Evolutionary conservation across 352 stramenopile species (phyloP), one percentile per base, ranked within the genome.

Genomic region (Globisporangium emineosum): DNA sequence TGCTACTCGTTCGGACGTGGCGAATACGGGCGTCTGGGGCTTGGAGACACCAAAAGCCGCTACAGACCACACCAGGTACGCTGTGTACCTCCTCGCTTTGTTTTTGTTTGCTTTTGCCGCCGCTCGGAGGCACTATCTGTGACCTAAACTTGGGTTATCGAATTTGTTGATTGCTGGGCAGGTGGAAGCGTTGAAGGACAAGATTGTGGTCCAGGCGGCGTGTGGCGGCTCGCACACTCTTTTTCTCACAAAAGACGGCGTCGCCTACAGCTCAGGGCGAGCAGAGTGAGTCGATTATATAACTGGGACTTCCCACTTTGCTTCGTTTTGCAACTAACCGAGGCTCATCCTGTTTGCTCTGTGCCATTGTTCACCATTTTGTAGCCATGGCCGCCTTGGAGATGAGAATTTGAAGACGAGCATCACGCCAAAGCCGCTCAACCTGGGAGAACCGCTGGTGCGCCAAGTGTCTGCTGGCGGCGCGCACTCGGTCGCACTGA

Each of bases 141-240:
- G 23, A 17, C 2, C 40, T 21, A 23, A 47, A 8, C 7, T 21
- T 7, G 2, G 21, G 17, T 25, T 52, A 17, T 52, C 45, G 17
- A 29, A 29, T 29, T 63, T 33, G 8, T 13, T 63, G 25, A 56
- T 47, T 30, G 56, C 19, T 29, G 54, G 32, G 6, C n/a, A 88
- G 77, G 77, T 90, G 17, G 76, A 91, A 51, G 80, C 83, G 13
- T 32, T 94, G 27, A 75, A 86, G 66, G 77, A 65, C 19, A 75
- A 91, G 61, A 68, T 56, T 1, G 72, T 94, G 30, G 84, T 92
- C 50, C 83, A 94, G 55, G 86, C 81, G 33, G 82, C 86, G 12
- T 91, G 81, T n/a, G 86, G 86, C 54, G 79, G 79, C 12, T 88
- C 79, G 63, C 90, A 97, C 81, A 96, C 89, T 42, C 70, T 96